These are phyloP conservation scores for Xylaria polymorpha DNA, from an alignment of 2,329 filamentous ascomycete species.

Conservation along the genomic window DNA sequence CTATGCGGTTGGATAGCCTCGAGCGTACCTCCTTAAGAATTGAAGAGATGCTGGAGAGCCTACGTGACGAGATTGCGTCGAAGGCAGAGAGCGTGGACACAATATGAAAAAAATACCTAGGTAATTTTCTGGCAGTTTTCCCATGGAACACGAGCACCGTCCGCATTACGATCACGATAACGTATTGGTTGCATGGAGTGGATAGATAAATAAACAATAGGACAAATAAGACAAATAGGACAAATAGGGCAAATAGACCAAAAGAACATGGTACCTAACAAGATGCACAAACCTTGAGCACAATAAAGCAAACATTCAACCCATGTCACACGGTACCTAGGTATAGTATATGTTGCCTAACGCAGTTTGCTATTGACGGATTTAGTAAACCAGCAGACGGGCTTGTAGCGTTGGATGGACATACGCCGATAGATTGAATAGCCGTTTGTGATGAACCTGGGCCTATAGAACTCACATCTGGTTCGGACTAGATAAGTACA, in stretches of 20 bases:
- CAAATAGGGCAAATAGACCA: not conserved
- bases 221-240: no score
- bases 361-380: not conserved
- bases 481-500: not conserved
- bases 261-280: not conserved
- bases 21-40: slow-evolving; percentile 63
- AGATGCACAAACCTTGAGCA: not conserved
- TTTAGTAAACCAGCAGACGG: not conserved
- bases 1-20: slow-evolving; percentile 59
- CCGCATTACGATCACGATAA: not conserved
- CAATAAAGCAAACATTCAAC: slow-evolving; percentile 19
- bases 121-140: slow-evolving; percentile 27
- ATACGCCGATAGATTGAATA: not conserved
- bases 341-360: not conserved
- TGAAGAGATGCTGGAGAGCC: slow-evolving; percentile 58
- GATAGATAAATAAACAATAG: not conserved
- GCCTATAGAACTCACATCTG: not conserved
- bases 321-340: not conserved
- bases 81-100: slow-evolving; percentile 45
- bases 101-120: slow-evolving; percentile 38
- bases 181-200: slow-evolving; percentile 9
- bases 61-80: slow-evolving; percentile 50
- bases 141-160: not conserved
- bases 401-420: no score
- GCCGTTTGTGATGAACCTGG: not conserved